phyloP scores from a whole-genome alignment of 305 asterid species.

The Coffea humblotiana region DNA sequence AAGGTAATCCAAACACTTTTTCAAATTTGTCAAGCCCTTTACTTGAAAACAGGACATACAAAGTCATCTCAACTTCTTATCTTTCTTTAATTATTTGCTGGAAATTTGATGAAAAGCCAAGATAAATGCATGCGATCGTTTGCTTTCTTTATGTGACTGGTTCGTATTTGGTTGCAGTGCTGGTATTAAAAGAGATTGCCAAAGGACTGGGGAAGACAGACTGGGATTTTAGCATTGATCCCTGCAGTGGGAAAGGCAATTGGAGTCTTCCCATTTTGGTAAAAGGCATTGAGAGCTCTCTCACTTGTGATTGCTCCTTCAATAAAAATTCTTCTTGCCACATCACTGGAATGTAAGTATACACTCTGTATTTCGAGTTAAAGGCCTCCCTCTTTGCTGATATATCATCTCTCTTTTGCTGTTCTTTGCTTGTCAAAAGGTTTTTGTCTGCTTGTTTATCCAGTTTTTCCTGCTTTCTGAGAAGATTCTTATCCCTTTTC shows the following conservation, averaged over 20 bases:
- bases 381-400: not conserved
- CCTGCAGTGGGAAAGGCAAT: slow-evolving; percentile 68
- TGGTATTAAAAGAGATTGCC: slow-evolving; percentile 60
- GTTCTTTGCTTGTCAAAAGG: not conserved
- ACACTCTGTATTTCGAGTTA: not conserved
- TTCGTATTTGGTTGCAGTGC: slow-evolving; percentile 37
- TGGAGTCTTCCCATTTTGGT: slow-evolving; percentile 59
- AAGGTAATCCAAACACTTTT: slow-evolving; percentile 45
- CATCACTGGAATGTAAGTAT: slow-evolving; percentile 40
- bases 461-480: not conserved
- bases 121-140: not conserved
- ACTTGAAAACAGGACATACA: too few species aligned
- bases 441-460: not conserved
- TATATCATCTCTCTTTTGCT: not conserved
- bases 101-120: too few species aligned
- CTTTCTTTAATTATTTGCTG: too few species aligned
- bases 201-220: slow-evolving; percentile 62
- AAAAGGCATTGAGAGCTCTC: slow-evolving; percentile 66
- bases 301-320: slow-evolving; percentile 67
- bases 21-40: not conserved
- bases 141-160: not conserved
- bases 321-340: slow-evolving; percentile 64
- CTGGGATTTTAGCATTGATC: slow-evolving; percentile 74
- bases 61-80: too few species aligned
- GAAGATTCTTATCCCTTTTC: not conserved